Conservation (phyloP, 1,284 basidiomycete species). For the Pseudozyma flocculosa region DNA sequence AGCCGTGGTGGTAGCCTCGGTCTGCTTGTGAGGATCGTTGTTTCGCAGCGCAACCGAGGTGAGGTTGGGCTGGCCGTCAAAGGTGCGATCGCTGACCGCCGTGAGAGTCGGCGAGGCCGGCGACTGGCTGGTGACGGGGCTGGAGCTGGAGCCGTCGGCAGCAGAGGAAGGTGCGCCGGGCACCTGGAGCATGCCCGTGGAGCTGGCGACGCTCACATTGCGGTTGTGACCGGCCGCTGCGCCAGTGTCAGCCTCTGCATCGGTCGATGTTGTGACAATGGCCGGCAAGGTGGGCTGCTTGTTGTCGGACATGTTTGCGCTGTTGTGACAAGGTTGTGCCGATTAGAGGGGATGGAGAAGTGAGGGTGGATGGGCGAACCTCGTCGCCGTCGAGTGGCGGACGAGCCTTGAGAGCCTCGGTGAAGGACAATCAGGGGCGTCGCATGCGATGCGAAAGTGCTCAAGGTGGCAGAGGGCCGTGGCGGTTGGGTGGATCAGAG, state of each 20-base stretch:
- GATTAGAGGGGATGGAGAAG: too few relatives aligned
- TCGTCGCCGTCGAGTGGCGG: too few relatives aligned
- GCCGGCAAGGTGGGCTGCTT: neutral
- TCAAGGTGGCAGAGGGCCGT: too few relatives aligned
- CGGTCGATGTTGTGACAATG: neutral
- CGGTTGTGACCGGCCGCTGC: neutral
- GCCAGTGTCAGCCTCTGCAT: too few relatives aligned
- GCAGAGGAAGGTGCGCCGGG: neutral
- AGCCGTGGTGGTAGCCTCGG: neutral
- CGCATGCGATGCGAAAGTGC: too few relatives aligned
- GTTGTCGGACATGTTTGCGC: too few relatives aligned
- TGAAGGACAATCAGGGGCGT: too few relatives aligned
- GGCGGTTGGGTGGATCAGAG: too few relatives aligned
- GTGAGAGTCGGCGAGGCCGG: neutral
- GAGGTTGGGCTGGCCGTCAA: neutral
- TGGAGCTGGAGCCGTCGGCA: neutral
- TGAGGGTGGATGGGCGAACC: too few relatives aligned
- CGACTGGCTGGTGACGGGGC: neutral
- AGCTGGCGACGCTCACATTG: neutral
- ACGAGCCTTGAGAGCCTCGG: too few relatives aligned
- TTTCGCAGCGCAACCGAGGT: slow-evolving; percentile 1
- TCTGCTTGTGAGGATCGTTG: slow-evolving; percentile 1
- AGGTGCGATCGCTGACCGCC: neutral
- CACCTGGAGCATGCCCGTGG: neutral
- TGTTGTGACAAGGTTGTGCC: too few relatives aligned